Evolutionary conservation across 148 eudicot genomes (phyloP), one percentile per base, ranked within the genome.

Genomic region (Oxyria digyna): DNA sequence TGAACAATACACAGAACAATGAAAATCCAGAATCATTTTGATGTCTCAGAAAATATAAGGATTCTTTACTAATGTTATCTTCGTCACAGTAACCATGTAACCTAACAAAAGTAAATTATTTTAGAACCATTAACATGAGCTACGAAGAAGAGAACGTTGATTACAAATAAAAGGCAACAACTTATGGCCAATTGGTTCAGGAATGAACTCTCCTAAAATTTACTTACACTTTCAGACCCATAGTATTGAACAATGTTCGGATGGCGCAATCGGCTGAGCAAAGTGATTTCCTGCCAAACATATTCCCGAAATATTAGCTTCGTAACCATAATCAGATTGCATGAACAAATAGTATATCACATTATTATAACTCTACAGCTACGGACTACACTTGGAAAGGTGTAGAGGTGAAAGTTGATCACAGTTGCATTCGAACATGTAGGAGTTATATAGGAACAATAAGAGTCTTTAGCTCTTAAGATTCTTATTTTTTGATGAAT

Each of bases 241-340:
- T 89, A 88, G 74, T 90, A 94, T 78, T 81, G 97, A 80, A 94
- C 98, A 50, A 94, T 94, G 72, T 94, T 90, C 42, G 90, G 98
- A 82, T 94, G 98, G 10, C 84, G 76, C 69, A 90, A 76, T 67
- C 89, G 87, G 75, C 97, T 88, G 79, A 94, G 75, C 70, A 93
- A 72, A 48, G 81, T 55, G 67, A 93, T 83, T 78, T 93, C 98
- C 98, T 93, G 91, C 69, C 72, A 24, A 76, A 33, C 4, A 27
- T 9, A 32, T 67, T n/a, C 3, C 35, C n/a, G 59, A 48, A 17
- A 69, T 40, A 69, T 31, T 13, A 31, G 49, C 40, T 46, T 13
- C 14, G 27, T 2, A 48, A 11, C 8, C 12, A 69, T 69, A 42
- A 43, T 24, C 14, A 45, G 37, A 42, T 68, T 9, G n/a, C 23